Conservation (phyloP, 176 grass and related monocot species). For the Pontederia crassipes region DNA sequence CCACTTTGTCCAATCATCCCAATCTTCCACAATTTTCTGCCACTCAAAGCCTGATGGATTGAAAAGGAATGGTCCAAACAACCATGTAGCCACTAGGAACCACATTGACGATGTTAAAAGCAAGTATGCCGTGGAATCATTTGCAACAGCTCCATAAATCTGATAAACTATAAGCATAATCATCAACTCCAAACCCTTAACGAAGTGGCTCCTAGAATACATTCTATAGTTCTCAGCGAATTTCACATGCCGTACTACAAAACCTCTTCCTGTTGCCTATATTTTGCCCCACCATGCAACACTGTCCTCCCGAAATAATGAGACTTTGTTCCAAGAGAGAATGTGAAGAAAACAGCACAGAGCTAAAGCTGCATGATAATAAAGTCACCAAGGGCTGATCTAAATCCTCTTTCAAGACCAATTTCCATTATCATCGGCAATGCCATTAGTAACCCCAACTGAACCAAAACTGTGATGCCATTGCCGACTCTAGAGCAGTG, state of each 20-base stretch:
- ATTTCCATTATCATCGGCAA: slow-evolving; percentile 95
- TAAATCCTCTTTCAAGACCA: slow-evolving; percentile 77
- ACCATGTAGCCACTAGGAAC: slow-evolving; percentile 77
- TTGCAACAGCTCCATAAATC: slow-evolving; percentile 47
- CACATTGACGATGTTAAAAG: slow-evolving; percentile 75
- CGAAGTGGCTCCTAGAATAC: slow-evolving; percentile 72
- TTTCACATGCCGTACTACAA: slow-evolving; percentile 75
- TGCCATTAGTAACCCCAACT: slow-evolving; percentile 78
- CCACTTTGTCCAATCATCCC: slow-evolving; percentile 91
- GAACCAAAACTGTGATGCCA: slow-evolving; percentile 84
- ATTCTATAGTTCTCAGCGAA: slow-evolving; percentile 82
- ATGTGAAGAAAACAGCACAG: slow-evolving; percentile 80
- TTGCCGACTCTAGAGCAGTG: slow-evolving; percentile 52
- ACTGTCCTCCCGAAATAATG: slow-evolving; percentile 70
- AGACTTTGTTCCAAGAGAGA: slow-evolving; percentile 76
- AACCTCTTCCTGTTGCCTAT: slow-evolving; percentile 75
- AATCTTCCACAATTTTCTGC: slow-evolving; percentile 87
- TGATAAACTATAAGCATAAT: slow-evolving; percentile 50
- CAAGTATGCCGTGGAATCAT: slow-evolving; percentile 41
- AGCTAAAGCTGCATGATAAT: slow-evolving; percentile 83
- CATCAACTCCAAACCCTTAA: slow-evolving; percentile 70
- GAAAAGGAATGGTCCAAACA: slow-evolving; percentile 85
- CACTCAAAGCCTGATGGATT: slow-evolving; percentile 86
- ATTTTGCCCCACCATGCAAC: slow-evolving; percentile 77
- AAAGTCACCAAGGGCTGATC: slow-evolving; percentile 58